Base-by-base conservation (phyloP, 2,329 filamentous ascomycete genomes). In the Neofusicoccum sp. region DNA sequence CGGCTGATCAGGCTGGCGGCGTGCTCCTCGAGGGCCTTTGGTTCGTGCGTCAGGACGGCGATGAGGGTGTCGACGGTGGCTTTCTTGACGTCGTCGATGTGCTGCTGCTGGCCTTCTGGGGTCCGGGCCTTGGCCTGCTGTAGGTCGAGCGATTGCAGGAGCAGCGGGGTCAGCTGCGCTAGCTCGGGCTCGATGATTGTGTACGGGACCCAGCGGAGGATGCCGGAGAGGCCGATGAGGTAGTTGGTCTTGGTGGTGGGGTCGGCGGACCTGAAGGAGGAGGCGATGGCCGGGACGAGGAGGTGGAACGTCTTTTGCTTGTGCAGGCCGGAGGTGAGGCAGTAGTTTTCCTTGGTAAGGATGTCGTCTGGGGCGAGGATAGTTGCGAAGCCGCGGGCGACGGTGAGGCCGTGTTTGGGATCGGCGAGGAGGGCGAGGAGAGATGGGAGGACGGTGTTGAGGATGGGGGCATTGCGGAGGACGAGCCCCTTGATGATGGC, bases 301-400 rank as follows among this genome's bases (percentile, higher is more conserved):
- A 85, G 83, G 34, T 81, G 81, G 74, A 90, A 89, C 44, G 84
- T 80, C 65, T 85, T 86, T 69, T 90, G 87, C 69, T 87, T 88
- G 67, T 85, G 83, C 2, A 90, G 78, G 3, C 86, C 79, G 3
- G 87, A 84, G 41, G 89, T 83, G 16, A 81, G 80, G 65, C 86
- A 88, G 65, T 86, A 83, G 67, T 89, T 89, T 41, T 81, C 75
- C 64, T 84, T 81, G 11, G 80, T 85, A 39, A 90, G 75, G 28
- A 89, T 77, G 65, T 88, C 85, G 67, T 89, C 86, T 2, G 85
- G 81, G 31, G 84, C 79, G 4, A 89, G 79, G 3, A 90, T 79
- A 7, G 84, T 83, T 12, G 81, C 74, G 68, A 90, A 89, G 31
- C 84, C 82, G 52, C 81, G 81, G 1, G 87, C 84, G 39, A 85